Conservation (phyloP, 2,329 filamentous ascomycete species). For the Bimuria novae-zelandiae region DNA sequence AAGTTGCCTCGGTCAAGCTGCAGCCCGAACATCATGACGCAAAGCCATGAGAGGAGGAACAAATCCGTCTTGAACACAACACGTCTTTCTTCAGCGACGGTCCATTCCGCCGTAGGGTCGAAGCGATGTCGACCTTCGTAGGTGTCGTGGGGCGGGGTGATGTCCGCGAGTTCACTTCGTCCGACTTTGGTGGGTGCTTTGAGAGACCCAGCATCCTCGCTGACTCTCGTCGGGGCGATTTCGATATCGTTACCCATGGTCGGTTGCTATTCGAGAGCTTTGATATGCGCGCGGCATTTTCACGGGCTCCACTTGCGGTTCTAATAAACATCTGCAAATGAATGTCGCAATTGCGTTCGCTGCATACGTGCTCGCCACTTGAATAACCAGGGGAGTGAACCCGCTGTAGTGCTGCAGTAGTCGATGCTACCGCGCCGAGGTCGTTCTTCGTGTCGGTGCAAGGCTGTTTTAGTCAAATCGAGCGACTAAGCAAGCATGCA, state of each 20-base stretch:
- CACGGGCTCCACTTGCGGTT: neutral
- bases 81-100: slow-evolving; percentile 58
- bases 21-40: slow-evolving; percentile 53
- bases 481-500: neutral
- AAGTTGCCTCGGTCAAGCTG: slow-evolving; percentile 55
- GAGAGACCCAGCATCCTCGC: slow-evolving; percentile 31
- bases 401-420: slow-evolving; percentile 10
- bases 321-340: slow-evolving; percentile 4
- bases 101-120: slow-evolving; percentile 61
- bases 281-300: neutral
- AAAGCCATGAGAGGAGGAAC: slow-evolving; percentile 34
- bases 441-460: slow-evolving; percentile 3
- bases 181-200: slow-evolving; percentile 31
- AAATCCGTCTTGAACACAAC: slow-evolving; percentile 56
- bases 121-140: slow-evolving; percentile 65
- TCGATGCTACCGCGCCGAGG: neutral
- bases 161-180: slow-evolving; percentile 33
- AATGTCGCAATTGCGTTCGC: slow-evolving; percentile 30
- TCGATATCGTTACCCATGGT: slow-evolving; percentile 28
- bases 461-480: slow-evolving; percentile 2
- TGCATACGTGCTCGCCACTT: slow-evolving; percentile 20
- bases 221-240: slow-evolving; percentile 22
- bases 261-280: neutral
- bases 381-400: slow-evolving; percentile 19
- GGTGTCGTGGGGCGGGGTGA: slow-evolving; percentile 51